Evolutionary conservation across 192 early-diverging fungal genomes (phyloP).

Genomic region (Diversispora eburnea): DNA sequence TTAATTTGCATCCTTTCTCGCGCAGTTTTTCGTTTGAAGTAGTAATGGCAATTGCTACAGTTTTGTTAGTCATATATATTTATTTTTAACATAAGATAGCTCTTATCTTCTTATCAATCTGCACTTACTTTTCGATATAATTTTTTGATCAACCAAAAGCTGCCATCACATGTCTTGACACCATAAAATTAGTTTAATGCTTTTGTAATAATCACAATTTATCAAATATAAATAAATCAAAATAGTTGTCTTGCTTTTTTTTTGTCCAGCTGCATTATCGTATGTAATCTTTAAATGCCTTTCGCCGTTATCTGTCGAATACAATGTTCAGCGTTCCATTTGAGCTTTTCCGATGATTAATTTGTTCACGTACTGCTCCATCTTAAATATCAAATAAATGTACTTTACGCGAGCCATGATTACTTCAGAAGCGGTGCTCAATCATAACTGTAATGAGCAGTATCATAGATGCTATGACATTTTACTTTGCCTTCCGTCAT

Average conservation of each 20-base stretch:
- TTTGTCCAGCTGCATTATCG: constrained; percentile 16
- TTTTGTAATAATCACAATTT: too few species aligned
- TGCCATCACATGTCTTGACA: constrained; percentile 29
- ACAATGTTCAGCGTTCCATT: constrained; percentile 18
- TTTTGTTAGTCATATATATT: too few species aligned
- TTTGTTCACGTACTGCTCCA: constrained; percentile 22
- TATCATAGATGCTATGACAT: background rate
- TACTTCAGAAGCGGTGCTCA: constrained; percentile 13
- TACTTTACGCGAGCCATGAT: constrained; percentile 19
- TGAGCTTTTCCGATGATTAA: constrained; percentile 19
- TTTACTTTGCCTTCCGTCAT: background rate
- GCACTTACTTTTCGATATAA: background rate
- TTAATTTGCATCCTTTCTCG: too few species aligned
- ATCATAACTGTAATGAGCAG: constrained; percentile 26
- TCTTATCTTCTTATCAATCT: too few species aligned
- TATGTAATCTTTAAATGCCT: constrained; percentile 28
- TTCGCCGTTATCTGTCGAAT: constrained; percentile 23
- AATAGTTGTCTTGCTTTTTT: constrained; percentile 13
- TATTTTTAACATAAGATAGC: too few species aligned
- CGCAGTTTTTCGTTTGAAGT: too few species aligned
- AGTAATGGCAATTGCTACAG: too few species aligned
- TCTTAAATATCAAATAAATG: constrained; percentile 26
- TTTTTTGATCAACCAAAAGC: constrained; percentile 27
- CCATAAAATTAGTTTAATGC: too few species aligned
- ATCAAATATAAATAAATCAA: too few species aligned